Percentiles rank a stretch among this genome's conserved stretches.
Evolutionary conservation across 1,139 yeast genomes (phyloP).

Genomic region (Yamadazyma epiphylla): DNA sequence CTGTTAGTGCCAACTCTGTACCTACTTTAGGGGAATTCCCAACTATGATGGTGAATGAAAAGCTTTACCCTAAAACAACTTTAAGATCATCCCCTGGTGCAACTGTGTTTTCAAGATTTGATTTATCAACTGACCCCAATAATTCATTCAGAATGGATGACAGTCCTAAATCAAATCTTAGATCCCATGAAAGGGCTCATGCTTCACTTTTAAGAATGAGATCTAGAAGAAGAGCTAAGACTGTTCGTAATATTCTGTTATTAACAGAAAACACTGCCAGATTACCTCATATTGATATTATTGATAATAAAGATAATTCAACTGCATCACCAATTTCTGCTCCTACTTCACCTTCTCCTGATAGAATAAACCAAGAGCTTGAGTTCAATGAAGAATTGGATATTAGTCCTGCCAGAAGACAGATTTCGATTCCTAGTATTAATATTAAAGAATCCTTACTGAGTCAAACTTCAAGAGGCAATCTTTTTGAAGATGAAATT

Average conservation of each 20-base stretch:
- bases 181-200: slow-evolving; percentile 62
- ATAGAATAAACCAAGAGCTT: slow-evolving; percentile 1
- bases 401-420: slow-evolving; percentile 6
- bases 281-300: slow-evolving; percentile 20
- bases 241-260: slow-evolving; percentile 31
- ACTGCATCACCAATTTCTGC: slow-evolving; percentile 17
- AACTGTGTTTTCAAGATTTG: slow-evolving; percentile 9
- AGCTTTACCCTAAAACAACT: slow-evolving; percentile 18
- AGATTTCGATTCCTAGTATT: slow-evolving; percentile 10
- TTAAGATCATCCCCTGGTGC: slow-evolving; percentile 6
- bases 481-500: slow-evolving; percentile 9
- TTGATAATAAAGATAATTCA: slow-evolving; percentile 5
- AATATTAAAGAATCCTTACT: too few species aligned
- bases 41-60: slow-evolving; percentile 30
- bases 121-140: neutral
- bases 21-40: slow-evolving; percentile 48
- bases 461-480: slow-evolving; percentile 3
- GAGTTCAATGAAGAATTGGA: slow-evolving; percentile 1
- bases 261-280: slow-evolving; percentile 21
- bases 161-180: slow-evolving; percentile 24
- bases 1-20: slow-evolving; percentile 21
- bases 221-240: slow-evolving; percentile 53
- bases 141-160: slow-evolving; percentile 19
- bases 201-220: slow-evolving; percentile 64
- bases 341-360: slow-evolving; percentile 13